A percentile compares a stretch with the other conserved stretches of the same genome.
Conservation (phyloP, 306 rosid species). For the Rubus parviflorus region DNA sequence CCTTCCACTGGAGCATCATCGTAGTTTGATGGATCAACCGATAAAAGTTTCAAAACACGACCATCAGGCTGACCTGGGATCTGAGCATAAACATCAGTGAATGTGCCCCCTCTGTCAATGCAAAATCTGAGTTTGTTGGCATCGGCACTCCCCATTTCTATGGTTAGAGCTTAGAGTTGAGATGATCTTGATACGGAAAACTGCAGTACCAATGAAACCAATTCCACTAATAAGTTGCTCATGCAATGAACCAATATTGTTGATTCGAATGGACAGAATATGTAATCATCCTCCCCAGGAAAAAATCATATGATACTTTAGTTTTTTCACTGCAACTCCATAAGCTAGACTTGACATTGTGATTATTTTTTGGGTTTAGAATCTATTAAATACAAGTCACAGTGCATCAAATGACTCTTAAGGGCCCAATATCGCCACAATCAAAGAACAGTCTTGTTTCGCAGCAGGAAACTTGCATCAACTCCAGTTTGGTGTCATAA, state of each 20-base stretch:
- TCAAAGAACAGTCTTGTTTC: neutral
- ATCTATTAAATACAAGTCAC: neutral
- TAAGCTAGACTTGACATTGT: neutral
- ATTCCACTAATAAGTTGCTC: neutral
- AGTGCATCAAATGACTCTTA: neutral
- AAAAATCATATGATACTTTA: neutral
- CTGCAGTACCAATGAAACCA: neutral
- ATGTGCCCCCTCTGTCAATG: slow-evolving; percentile 94
- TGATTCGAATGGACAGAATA: neutral
- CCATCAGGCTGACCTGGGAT: slow-evolving; percentile 77
- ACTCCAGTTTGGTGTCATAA: neutral
- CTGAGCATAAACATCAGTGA: slow-evolving; percentile 89
- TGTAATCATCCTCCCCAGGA: neutral
- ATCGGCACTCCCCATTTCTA: slow-evolving; percentile 39
- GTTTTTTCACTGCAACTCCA: neutral
- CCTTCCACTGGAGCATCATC: slow-evolving; percentile 96
- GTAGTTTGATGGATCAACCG: slow-evolving; percentile 87
- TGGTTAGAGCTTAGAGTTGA: slow-evolving; percentile 15
- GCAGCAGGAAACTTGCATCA: neutral
- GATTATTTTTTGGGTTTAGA: neutral
- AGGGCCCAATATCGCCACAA: neutral
- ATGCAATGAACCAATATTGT: neutral
- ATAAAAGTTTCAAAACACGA: slow-evolving; percentile 70
- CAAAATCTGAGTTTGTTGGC: slow-evolving; percentile 73
- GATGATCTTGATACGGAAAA: neutral